phyloP scores from a whole-genome alignment of 2,329 filamentous ascomycete genomes.

The Colletotrichum scovillei region DNA sequence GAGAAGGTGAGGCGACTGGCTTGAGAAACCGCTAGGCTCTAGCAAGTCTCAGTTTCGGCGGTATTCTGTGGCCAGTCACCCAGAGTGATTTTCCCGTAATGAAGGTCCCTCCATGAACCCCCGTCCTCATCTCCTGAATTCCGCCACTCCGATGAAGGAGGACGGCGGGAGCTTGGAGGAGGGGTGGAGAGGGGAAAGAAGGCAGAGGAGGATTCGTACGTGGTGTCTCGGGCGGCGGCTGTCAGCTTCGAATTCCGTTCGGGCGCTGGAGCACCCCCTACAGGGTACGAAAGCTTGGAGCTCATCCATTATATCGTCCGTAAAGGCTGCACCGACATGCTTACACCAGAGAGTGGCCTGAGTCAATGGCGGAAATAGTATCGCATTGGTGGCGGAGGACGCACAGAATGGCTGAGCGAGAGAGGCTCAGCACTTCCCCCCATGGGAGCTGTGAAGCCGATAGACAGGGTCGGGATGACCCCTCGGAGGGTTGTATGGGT shows the following conservation, averaged over 20 bases:
- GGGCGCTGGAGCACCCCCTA: not conserved
- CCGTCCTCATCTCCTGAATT: constrained; percentile 25
- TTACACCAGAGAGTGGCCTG: not conserved
- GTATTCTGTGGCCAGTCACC: constrained; percentile 7
- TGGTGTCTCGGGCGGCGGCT: not conserved
- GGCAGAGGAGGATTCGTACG: not conserved
- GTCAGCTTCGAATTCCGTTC: not conserved
- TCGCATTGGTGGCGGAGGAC: constrained; percentile 3
- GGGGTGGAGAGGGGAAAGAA: not conserved
- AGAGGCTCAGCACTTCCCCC: not conserved
- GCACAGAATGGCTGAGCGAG: constrained; percentile 2
- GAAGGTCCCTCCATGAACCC: constrained; percentile 5
- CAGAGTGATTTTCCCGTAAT: constrained; percentile 4
- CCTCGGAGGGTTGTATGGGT: constrained; percentile 15
- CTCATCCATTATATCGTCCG: not conserved
- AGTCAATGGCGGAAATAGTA: not conserved
- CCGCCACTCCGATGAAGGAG: constrained; percentile 31
- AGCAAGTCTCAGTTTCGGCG: not conserved
- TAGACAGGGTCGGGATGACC: constrained; percentile 10
- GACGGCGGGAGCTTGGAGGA: constrained; percentile 12
- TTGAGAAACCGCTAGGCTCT: not conserved
- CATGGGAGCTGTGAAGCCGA: not conserved
- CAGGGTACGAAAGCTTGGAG: not conserved
- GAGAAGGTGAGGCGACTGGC: not conserved
- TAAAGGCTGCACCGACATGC: not conserved